Evolutionary conservation across 169 alveolate species (phyloP), one percentile per base, ranked within the genome.

Genomic region (Plasmodium vivax): DNA sequence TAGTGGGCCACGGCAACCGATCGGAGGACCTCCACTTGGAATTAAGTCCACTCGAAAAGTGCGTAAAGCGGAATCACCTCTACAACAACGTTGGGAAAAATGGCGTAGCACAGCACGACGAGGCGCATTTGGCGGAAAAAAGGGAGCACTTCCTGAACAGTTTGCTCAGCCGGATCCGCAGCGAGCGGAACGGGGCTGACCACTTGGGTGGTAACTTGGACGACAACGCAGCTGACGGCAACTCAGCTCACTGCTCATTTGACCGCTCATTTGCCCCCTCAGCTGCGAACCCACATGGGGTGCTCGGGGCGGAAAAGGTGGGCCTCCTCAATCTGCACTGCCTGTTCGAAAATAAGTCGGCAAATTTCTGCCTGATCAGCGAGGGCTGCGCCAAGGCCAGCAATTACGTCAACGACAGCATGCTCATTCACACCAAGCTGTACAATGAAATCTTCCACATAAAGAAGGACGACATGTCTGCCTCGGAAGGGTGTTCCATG

Each of bases 351-450:
- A 92, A 82, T 72, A 73, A 82, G 77, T n/a, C 54, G 5, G 81
- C 71, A 41, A 38, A 82, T 83, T 92, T 92, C 54, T 92, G 83
- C 36, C 79, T 92, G 45, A 43, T 92, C 43, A 92, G 87, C 62
- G 92, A 92, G 75, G 95, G 95, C 9, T 92, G 71, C 58, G 32
- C 81, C 36, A 92, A 92, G 38, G 95, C 95, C 58, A 83, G 83
- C 45, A 92, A 83, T 82, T 92, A 47, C 83, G 72, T 92, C 12
- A 82, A 82, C 30, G 95, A 82, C 34, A 71, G 75, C 19, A 82
- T 92, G 73, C 62, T 83, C 7, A 73, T 92, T 71, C 95, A 92
- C 45, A 72, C 95, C 32, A 92, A 82, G 83, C 7, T 92, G 30
- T 92, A 92, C 72, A 83, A 92, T 12, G 95, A 92, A 82, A 32